These are phyloP conservation scores for Prunella vulgaris DNA, from an alignment of 257 asterid genomes.

Conservation along the genomic window DNA sequence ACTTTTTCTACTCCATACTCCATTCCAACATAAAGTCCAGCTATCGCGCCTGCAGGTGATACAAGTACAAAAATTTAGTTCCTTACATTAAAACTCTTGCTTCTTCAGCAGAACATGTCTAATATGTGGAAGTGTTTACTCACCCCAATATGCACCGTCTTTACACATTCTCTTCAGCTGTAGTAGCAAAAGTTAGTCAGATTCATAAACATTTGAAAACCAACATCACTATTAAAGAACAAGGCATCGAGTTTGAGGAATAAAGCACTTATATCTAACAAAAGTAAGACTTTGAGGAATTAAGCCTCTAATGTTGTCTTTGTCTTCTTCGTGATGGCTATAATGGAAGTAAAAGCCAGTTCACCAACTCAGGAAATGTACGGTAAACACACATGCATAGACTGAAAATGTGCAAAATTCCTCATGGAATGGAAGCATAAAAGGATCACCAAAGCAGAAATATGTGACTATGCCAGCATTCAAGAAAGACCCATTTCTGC, in stretches of 20 bases:
- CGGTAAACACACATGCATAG: not conserved
- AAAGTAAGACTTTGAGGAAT: not conserved
- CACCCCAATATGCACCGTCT: conserved; percentile 96
- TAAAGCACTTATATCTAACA: not conserved
- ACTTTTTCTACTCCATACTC: conserved; percentile 61
- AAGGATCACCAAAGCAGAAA: not conserved
- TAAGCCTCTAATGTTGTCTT: no score
- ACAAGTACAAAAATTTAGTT: not conserved
- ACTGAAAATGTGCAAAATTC: no score
- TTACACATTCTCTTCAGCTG: conserved; percentile 91
- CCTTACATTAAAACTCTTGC: not conserved
- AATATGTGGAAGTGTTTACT: conserved; percentile 22
- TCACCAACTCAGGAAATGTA: not conserved
- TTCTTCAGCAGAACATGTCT: not conserved
- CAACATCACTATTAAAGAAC: not conserved
- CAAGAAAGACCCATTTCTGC: not conserved
- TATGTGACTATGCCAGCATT: not conserved
- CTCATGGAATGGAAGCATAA: not conserved
- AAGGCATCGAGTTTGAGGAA: not conserved
- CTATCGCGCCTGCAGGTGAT: conserved; percentile 57
- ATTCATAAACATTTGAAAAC: not conserved
- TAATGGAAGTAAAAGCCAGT: not conserved
- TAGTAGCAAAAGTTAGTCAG: conserved; percentile 22
- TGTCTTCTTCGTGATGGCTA: not conserved
- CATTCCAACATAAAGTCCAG: conserved; percentile 74